Base-by-base conservation (phyloP, 352 stramenopile genomes). In the Phytophthora litchii region DNA sequence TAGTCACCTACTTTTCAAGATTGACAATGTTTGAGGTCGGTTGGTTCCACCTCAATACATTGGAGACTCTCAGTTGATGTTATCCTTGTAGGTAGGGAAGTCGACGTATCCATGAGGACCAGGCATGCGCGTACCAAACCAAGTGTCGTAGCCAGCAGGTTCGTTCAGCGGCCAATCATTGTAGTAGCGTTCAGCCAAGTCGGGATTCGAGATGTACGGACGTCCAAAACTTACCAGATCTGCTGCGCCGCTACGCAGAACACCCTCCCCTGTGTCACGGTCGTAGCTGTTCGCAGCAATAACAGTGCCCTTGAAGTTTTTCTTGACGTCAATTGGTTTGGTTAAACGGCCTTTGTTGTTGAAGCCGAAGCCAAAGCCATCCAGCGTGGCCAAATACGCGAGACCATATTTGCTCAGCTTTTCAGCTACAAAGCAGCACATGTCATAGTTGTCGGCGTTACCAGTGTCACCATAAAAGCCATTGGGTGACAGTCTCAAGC, bases 351-450 rank as follows among this genome's bases (percentile, higher is more conserved):
- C 44, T 25, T 80, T 74, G 52, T 74, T 54, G 38, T 81, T 69
- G 31, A 69, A 75, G 7, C 66, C 66, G 25, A 82, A 82, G 19
- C 66, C 70, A 16, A 72, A 72, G 19, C 62, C 66, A 25, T 79
- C 69, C 16, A 78, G 25, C 2, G 68, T 65, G 5, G 64, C 68
- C 44, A 89, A 31, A 51, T 82, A 87, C 3, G 70, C 75, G 11
- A 86, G 42, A 0, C 75, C 53, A 31, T 64, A 67, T 12, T 52
- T 56, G 36, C 68, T 78, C 6, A 86, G 55, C 27, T 68, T 41
- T 6, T 67, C 45, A 21, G 60, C 59, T 0, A 70, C 49, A 46
- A 77, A 80, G 38, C 56, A 74, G 41, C 73, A 83, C 56, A 82
- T 67, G 13, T 80, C 62, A 21, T 61, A 53, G 59, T 80, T 79